These are phyloP conservation scores for Verticillium tricorpus DNA, from an alignment of 2,329 filamentous ascomycete species.

Conservation along the genomic window DNA sequence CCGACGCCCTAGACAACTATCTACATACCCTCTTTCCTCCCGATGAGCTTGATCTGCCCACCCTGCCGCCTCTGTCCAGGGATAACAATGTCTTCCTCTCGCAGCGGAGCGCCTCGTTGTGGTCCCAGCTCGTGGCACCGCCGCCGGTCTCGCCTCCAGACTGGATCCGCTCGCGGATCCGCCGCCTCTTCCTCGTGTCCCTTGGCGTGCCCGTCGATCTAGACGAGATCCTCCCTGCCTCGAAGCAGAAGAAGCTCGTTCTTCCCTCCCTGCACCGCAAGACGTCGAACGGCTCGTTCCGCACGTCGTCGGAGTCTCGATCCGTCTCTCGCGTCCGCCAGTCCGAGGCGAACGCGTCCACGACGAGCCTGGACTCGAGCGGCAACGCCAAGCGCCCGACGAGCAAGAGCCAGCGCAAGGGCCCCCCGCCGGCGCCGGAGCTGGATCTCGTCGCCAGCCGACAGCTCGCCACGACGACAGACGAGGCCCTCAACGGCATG, in stretches of 20 bases:
- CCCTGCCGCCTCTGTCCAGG: conserved; percentile 45
- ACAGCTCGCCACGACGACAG: conserved; percentile 77
- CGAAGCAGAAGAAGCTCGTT: conserved; percentile 96
- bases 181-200: conserved; percentile 90
- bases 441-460: conserved; percentile 75
- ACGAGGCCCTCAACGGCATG: conserved; percentile 75
- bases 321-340: conserved; percentile 42
- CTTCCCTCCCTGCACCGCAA: conserved; percentile 68
- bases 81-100: conserved; percentile 71
- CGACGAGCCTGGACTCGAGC: conserved; percentile 56
- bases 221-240: conserved; percentile 93
- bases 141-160: conserved; percentile 93
- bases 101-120: conserved; percentile 82
- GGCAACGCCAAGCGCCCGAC: conserved; percentile 38
- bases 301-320: conserved; percentile 51
- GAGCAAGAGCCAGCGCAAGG: conserved; percentile 41
- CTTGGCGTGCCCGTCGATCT: conserved; percentile 94
- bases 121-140: conserved; percentile 93
- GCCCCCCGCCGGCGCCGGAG: conserved; percentile 64
- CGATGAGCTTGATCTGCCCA: conserved; percentile 46
- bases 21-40: conserved; percentile 62
- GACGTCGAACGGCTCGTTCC: conserved; percentile 46
- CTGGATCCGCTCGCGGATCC: conserved; percentile 94
- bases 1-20: conserved; percentile 59
- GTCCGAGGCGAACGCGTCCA: conserved; percentile 47